Conservation (phyloP, 805 yeast species). For the Spathaspora hagerdaliae region DNA sequence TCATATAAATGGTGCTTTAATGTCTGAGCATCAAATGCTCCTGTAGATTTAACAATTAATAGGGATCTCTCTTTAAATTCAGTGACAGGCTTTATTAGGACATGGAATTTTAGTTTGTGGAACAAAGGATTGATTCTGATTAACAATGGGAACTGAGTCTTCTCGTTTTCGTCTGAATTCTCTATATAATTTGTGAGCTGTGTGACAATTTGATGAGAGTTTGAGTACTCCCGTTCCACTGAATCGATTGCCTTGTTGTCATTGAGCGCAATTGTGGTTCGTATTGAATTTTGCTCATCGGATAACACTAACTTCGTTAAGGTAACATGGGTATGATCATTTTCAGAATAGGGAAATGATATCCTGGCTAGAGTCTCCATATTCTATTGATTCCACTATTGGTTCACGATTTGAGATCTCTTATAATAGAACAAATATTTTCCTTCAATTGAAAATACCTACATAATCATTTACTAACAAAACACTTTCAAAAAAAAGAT, state of each 20-base stretch:
- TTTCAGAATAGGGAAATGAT: slow-evolving; percentile 6
- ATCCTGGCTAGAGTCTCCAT: slow-evolving; percentile 3
- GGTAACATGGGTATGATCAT: not conserved
- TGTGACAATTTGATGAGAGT: slow-evolving; percentile 8
- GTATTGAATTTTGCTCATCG: slow-evolving; percentile 19
- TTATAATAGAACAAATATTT: not conserved
- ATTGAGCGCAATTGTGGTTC: slow-evolving; percentile 18
- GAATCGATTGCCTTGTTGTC: slow-evolving; percentile 17
- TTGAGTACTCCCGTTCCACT: slow-evolving; percentile 14
- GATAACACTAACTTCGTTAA: slow-evolving; percentile 14
- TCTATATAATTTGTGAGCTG: slow-evolving; percentile 23
- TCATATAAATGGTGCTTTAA: slow-evolving; percentile 10
- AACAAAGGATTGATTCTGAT: slow-evolving; percentile 20
- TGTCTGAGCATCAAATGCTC: slow-evolving; percentile 8
- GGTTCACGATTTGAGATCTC: not conserved
- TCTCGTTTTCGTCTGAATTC: slow-evolving; percentile 10
- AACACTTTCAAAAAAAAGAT: no score
- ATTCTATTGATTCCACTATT: not conserved
- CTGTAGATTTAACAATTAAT: slow-evolving; percentile 29
- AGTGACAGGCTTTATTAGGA: slow-evolving; percentile 17
- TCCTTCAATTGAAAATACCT: not conserved
- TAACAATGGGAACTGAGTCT: slow-evolving; percentile 24
- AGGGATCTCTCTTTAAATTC: slow-evolving; percentile 14
- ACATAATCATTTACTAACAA: no score
- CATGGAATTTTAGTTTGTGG: slow-evolving; percentile 24